A percentile compares a stretch with the other conserved stretches of the same genome.
phyloP scores from a whole-genome alignment of 148 eudicot species.

The Rhododendron griersonianum region DNA sequence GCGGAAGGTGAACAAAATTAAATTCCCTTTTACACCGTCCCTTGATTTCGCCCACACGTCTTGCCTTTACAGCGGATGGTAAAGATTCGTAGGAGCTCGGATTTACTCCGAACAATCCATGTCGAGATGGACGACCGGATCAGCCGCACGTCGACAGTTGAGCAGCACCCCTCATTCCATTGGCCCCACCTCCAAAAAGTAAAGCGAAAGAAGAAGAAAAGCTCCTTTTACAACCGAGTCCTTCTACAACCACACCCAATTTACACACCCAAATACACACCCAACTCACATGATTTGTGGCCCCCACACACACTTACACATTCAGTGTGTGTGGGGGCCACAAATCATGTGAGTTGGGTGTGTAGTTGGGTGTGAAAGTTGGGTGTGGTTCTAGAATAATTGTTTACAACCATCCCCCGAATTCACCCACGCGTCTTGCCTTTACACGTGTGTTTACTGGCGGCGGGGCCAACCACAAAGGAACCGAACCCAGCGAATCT shows the following conservation, averaged over 20 bases:
- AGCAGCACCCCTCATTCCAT: not conserved
- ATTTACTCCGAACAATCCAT: rapidly evolving
- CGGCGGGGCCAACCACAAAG: not conserved
- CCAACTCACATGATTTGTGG: too few species aligned
- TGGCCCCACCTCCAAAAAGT: not conserved
- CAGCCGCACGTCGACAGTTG: rapidly evolving
- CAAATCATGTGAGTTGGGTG: too few species aligned
- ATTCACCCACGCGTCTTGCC: not conserved
- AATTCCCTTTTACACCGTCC: not conserved
- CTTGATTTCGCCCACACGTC: not conserved
- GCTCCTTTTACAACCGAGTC: not conserved
- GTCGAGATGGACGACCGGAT: rapidly evolving
- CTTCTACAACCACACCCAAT: too few species aligned
- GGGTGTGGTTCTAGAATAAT: too few species aligned
- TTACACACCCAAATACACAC: too few species aligned
- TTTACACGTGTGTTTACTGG: not conserved
- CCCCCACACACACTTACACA: too few species aligned
- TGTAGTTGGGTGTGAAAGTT: too few species aligned
- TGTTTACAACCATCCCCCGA: not conserved
- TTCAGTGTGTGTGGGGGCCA: too few species aligned
- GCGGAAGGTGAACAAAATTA: too few species aligned
- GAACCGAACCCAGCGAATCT: not conserved
- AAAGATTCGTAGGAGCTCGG: too few species aligned
- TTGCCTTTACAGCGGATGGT: not conserved
- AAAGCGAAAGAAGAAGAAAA: not conserved